Evolutionary conservation across 257 asterid species (phyloP), one percentile per base, ranked within the genome.

Genomic region (Rubia yunnanensis): DNA sequence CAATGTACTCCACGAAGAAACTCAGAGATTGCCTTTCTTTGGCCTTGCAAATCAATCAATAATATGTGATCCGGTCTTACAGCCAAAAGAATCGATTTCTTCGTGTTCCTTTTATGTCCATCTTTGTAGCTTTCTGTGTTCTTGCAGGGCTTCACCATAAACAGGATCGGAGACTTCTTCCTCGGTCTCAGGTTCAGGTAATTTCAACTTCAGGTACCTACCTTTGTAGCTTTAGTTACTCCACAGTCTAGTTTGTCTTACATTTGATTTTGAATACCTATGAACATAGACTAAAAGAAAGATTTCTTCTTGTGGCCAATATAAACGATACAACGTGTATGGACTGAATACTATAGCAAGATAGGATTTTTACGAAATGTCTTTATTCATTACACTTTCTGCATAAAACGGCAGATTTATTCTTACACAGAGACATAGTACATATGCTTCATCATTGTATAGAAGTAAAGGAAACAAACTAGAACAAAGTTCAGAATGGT

Each of bases 361-460:
- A n/a, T n/a, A n/a, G n/a, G n/a, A n/a, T n/a, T n/a, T n/a, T n/a
- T n/a, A n/a, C 20, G 13, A 13, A 18, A 50, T n/a, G 23, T 24
- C 36, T 48, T 48, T n/a, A 48, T 64, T 31, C 11, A 50, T 65
- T 20, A 9, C 35, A 65, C 61, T 10, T 50, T 26, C 64, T 65
- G 48, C 60, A 48, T 10, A 41, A 22, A 11, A 22, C 41, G 3
- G 60, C 69, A 65, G 48, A 65, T 50, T 65, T 65, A 32, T 50
- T 31, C 10, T 32, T 7, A 13, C 49, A 65, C 22, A 6, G 6
- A 18, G 48, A 28, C 35, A 22, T 34, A 4, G 24, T 46, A 49
- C 39, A 59, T 32, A 26, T 30, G 10, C 14, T 52, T 52, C 68
- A 64, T 46, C 46, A 48, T 48, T 32, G 13, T 27, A 27, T 10